Conservation (phyloP, 805 yeast species). For the Candida alai region DNA sequence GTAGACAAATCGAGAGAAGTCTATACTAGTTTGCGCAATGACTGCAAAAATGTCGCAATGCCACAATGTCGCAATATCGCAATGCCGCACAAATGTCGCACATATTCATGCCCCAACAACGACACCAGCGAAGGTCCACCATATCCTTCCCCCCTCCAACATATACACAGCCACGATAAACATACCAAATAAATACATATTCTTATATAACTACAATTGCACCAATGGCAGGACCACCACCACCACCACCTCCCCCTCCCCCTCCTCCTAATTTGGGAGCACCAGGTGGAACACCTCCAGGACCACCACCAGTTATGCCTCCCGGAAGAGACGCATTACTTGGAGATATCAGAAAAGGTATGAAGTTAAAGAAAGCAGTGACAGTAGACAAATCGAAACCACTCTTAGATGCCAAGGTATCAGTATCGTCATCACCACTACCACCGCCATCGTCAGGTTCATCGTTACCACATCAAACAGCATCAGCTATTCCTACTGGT, state of each 20-base stretch:
- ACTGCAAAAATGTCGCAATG: too few relatives aligned
- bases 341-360: slow-evolving; percentile 74
- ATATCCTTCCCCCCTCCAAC: too few relatives aligned
- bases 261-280: slow-evolving; percentile 35
- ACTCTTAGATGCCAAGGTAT: slow-evolving; percentile 49
- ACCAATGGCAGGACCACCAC: slow-evolving; percentile 14
- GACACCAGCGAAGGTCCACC: too few relatives aligned
- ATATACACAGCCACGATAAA: too few relatives aligned
- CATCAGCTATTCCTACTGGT: slow-evolving; percentile 23
- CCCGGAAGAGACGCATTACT: slow-evolving; percentile 49
- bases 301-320: slow-evolving; percentile 20
- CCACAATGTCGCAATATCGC: too few relatives aligned
- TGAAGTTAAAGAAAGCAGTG: slow-evolving; percentile 37
- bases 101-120: too few relatives aligned
- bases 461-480: slow-evolving; percentile 15
- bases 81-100: too few relatives aligned
- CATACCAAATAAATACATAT: neutral
- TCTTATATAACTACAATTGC: neutral
- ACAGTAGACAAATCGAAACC: slow-evolving; percentile 49
- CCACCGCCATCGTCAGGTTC: slow-evolving; percentile 18
- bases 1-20: too few relatives aligned
- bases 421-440: slow-evolving; percentile 28
- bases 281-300: slow-evolving; percentile 16
- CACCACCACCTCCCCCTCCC: slow-evolving; percentile 23
- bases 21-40: too few relatives aligned